phyloP scores from a whole-genome alignment of 208 protist species.

The Leishmania turanica region DNA sequence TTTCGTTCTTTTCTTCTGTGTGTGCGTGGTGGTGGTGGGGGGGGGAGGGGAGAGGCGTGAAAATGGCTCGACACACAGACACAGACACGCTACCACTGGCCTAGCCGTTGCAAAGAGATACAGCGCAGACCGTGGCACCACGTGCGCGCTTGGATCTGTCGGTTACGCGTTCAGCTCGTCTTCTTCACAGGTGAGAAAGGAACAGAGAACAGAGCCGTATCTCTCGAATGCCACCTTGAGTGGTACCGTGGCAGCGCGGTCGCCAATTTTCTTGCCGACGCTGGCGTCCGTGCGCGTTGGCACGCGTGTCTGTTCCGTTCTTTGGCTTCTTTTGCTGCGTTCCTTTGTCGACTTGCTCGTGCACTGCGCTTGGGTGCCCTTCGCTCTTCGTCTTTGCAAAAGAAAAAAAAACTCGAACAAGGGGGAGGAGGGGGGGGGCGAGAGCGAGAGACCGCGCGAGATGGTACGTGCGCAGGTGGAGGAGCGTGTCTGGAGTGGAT shows the following conservation, averaged over 20 bases:
- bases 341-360: background rate
- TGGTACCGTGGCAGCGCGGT: background rate
- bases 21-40: background rate
- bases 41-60: too few species aligned
- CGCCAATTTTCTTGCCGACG: background rate
- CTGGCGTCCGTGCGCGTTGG: background rate
- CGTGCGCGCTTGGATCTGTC: background rate
- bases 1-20: background rate
- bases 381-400: too few species aligned
- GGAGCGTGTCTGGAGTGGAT: background rate
- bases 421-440: too few species aligned
- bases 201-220: background rate
- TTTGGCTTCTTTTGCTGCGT: background rate
- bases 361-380: too few species aligned
- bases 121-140: background rate
- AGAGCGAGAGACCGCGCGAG: background rate
- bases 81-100: background rate
- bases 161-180: background rate
- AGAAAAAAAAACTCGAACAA: background rate
- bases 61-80: background rate
- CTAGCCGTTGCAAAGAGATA: background rate
- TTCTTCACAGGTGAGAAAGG: background rate
- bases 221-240: background rate
- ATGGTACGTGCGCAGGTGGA: background rate
- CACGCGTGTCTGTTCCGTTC: background rate